Conservation (phyloP, 1,139 yeast species). For the Kazachstania sp. region DNA sequence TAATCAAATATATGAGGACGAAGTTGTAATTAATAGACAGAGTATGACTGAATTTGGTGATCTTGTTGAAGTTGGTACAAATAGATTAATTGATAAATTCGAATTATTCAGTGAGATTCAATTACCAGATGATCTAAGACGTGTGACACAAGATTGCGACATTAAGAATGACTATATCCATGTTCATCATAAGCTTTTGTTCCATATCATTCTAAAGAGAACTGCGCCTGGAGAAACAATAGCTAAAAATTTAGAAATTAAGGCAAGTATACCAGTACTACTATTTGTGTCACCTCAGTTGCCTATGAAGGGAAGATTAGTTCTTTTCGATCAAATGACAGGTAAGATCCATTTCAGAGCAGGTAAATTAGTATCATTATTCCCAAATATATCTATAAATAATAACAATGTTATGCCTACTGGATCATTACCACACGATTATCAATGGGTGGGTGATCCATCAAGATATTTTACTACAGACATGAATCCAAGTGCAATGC, state of each 20-base stretch:
- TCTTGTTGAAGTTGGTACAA: constrained; percentile 31
- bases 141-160: constrained; percentile 51
- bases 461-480: background rate
- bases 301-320: constrained; percentile 43
- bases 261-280: constrained; percentile 53
- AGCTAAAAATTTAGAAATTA: constrained; percentile 21
- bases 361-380: constrained; percentile 23
- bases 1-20: constrained; percentile 36
- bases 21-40: constrained; percentile 36
- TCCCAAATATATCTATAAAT: constrained; percentile 5
- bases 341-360: constrained; percentile 44
- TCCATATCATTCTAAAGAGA: constrained; percentile 18
- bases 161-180: constrained; percentile 39
- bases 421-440: background rate
- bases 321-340: constrained; percentile 39
- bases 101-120: constrained; percentile 40
- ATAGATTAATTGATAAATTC: constrained; percentile 42
- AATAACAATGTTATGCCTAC: background rate
- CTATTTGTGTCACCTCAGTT: constrained; percentile 52
- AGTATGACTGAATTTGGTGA: constrained; percentile 34
- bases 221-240: constrained; percentile 7
- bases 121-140: constrained; percentile 45
- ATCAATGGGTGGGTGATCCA: background rate
- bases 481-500: background rate
- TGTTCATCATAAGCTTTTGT: constrained; percentile 24